Evolutionary conservation across 257 asterid species (phyloP), one percentile per base, ranked within the genome.

Genomic region (Forsythia viridissima): DNA sequence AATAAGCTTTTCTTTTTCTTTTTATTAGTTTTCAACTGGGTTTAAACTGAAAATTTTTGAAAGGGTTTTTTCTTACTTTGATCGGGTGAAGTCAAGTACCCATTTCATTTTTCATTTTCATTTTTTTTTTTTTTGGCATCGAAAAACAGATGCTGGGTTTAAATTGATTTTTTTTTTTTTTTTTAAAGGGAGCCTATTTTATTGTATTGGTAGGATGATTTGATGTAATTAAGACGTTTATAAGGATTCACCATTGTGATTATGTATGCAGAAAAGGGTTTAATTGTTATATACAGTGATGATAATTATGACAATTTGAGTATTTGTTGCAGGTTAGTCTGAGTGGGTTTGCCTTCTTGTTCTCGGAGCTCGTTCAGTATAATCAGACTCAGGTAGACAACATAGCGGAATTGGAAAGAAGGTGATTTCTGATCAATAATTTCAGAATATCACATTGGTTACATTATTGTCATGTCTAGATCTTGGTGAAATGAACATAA

Each of bases 311-410:
- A 72, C 36, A 24, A 36, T 8, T 8, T 42, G 39, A 37, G 78
- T 57, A 10, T 55, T 38, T 76, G 34, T 72, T 83, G 87, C 90
- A 92, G 97, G 97, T 92, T 37, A 90, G 94, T 77, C 77, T 92
- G 88, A 92, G 98, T 87, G 98, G 91, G 41, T 92, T 92, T 86
- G 97, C 97, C 0, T 92, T 89, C 91, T 85, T 93, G 82, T 93
- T 93, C 70, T 93, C 98, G 5, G 98, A 92, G 93, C 91, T 93
- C 79, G 98, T 92, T 86, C 98, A 93, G 84, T 93, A 93, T 86
- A 93, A 93, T 84, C 98, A 93, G 85, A 93, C 96, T 4, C 97
- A 93, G 83, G 98, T 92, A 9, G 96, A 92, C 82, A 92, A 92
- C 84, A 91, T 92, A 41, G 88, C 94, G 2, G 97, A 92, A 82